phyloP scores from a whole-genome alignment of 768 basidiomycete genomes.

The Rubroboletus pulcherrimus region DNA sequence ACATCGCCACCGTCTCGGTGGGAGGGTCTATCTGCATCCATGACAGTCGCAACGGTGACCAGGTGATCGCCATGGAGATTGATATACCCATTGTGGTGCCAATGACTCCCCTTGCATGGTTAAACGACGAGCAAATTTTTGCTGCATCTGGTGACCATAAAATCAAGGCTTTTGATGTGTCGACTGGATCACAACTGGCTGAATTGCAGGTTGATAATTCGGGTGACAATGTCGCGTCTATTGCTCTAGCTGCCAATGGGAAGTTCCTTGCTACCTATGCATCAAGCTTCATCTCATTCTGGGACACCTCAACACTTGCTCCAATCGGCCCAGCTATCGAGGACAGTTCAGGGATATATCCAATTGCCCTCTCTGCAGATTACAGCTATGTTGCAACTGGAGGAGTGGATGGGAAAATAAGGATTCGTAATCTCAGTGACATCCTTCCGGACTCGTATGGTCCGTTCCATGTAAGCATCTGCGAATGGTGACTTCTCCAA shows the following conservation, averaged over 20 bases:
- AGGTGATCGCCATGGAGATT: not conserved
- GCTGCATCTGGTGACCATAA: not conserved
- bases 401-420: not conserved
- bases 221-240: not conserved
- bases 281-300: not conserved
- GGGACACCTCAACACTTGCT: not conserved
- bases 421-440: not conserved
- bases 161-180: not conserved
- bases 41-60: not conserved
- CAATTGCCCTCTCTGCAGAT: not conserved
- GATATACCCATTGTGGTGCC: accelerated
- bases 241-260: not conserved
- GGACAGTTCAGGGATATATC: not conserved
- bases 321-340: not conserved
- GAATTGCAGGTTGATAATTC: not conserved
- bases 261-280: not conserved
- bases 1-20: not conserved
- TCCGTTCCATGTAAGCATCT: not conserved
- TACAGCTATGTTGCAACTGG: not conserved
- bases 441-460: conserved; percentile 2
- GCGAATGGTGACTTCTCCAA: not conserved
- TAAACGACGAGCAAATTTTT: not conserved
- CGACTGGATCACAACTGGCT: not conserved
- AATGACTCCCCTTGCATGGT: not conserved
- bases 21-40: not conserved